phyloP scores from a whole-genome alignment of 768 basidiomycete genomes.

The Phylloporus rhodoxanthus region DNA sequence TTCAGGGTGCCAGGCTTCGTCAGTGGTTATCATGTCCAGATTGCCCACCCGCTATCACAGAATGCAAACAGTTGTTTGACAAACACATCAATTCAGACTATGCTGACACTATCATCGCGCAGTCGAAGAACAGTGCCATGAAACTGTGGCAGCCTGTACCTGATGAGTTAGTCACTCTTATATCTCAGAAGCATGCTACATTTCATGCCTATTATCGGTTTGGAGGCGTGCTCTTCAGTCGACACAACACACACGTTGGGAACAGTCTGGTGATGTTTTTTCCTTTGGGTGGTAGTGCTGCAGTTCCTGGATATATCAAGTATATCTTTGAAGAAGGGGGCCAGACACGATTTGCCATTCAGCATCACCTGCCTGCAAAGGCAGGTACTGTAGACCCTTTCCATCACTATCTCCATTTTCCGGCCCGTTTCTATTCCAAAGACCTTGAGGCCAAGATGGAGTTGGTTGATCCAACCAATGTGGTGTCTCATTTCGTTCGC shows the following conservation, averaged over 20 bases:
- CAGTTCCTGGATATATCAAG: background rate
- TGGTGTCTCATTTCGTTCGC: too few relatives aligned
- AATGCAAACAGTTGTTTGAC: background rate
- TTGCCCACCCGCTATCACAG: background rate
- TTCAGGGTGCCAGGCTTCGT: constrained; percentile 28
- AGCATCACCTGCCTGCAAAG: background rate
- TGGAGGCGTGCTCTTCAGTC: background rate
- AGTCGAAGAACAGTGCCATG: too few relatives aligned
- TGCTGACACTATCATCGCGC: too few relatives aligned
- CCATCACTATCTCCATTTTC: constrained; percentile 6
- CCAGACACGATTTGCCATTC: background rate
- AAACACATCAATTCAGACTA: background rate
- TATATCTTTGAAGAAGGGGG: background rate
- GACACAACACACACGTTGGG: background rate
- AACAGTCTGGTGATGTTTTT: background rate
- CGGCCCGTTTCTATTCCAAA: background rate
- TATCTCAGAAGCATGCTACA: background rate
- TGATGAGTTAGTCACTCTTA: background rate
- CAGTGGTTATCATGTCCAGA: constrained; percentile 14
- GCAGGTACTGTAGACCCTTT: constrained; percentile 1
- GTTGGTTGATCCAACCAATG: background rate
- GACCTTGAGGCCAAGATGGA: background rate
- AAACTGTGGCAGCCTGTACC: background rate
- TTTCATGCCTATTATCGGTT: background rate
- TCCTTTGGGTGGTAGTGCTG: background rate